phyloP scores from a whole-genome alignment of 2,329 filamentous ascomycete species.

The Colletotrichum gloeosporioides region DNA sequence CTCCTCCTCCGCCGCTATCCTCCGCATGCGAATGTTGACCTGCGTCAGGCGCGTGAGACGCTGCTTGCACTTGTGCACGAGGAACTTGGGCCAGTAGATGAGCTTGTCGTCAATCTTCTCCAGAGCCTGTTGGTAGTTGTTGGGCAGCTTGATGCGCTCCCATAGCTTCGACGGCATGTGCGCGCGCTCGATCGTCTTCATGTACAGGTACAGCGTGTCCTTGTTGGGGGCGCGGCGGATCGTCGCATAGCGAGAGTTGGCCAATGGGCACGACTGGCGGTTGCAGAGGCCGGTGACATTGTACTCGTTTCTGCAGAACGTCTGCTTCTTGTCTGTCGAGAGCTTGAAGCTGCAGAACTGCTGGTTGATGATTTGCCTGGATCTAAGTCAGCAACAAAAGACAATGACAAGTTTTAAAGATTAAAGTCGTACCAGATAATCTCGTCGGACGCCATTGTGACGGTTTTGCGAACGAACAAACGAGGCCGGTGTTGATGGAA shows the following conservation, averaged over 20 bases:
- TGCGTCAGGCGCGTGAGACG: conserved; percentile 90
- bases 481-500: not conserved
- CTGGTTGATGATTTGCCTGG: conserved; percentile 86
- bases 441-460: conserved; percentile 85
- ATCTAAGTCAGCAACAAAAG: not conserved
- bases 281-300: conserved; percentile 86
- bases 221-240: conserved; percentile 83
- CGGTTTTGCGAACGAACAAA: conserved; percentile 12
- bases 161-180: conserved; percentile 92
- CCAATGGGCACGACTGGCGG: conserved; percentile 86
- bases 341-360: conserved; percentile 96
- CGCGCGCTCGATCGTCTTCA: conserved; percentile 90
- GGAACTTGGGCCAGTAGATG: conserved; percentile 94
- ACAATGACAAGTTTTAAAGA: not conserved
- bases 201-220: conserved; percentile 90
- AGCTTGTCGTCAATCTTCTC: conserved; percentile 85
- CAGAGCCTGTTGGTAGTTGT: conserved; percentile 87
- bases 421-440: conserved; percentile 72
- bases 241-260: conserved; percentile 92
- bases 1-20: conserved; percentile 87
- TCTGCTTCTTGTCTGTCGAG: conserved; percentile 85
- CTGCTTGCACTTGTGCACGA: conserved; percentile 96
- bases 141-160: conserved; percentile 89
- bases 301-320: conserved; percentile 95
- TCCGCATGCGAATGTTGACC: conserved; percentile 81